phyloP scores from a whole-genome alignment of 2,329 filamentous ascomycete genomes.

The Trichoderma semiorbis region DNA sequence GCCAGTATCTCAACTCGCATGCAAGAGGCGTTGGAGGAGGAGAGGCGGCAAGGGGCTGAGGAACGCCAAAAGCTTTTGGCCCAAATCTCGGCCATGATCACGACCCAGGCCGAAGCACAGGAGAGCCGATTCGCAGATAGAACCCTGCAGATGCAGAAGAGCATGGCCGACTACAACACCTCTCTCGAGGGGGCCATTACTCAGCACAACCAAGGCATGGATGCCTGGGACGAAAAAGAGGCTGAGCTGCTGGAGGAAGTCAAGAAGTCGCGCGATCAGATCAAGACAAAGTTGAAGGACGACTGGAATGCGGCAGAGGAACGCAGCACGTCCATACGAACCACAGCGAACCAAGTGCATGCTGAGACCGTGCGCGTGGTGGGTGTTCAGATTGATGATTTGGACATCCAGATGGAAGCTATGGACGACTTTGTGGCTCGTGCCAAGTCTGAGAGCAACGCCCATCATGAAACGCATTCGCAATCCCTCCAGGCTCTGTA shows the following conservation, averaged over 20 bases:
- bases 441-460: slow-evolving; percentile 74
- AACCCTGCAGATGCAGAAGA: slow-evolving; percentile 59
- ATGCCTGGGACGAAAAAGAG: slow-evolving; percentile 68
- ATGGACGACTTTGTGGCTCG: slow-evolving; percentile 87
- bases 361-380: slow-evolving; percentile 87
- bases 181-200: slow-evolving; percentile 62
- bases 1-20: slow-evolving; percentile 63
- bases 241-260: slow-evolving; percentile 67
- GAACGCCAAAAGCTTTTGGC: slow-evolving; percentile 72
- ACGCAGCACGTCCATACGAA: slow-evolving; percentile 78
- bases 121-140: slow-evolving; percentile 65
- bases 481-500: slow-evolving; percentile 65
- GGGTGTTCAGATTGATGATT: slow-evolving; percentile 80
- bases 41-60: slow-evolving; percentile 66
- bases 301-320: slow-evolving; percentile 81
- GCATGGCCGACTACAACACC: slow-evolving; percentile 60
- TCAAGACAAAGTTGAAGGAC: slow-evolving; percentile 79
- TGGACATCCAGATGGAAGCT: slow-evolving; percentile 83
- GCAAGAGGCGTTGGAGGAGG: slow-evolving; percentile 68
- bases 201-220: slow-evolving; percentile 68
- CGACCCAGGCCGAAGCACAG: slow-evolving; percentile 68
- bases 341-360: slow-evolving; percentile 81
- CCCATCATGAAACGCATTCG: slow-evolving; percentile 68
- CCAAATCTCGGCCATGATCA: slow-evolving; percentile 76
- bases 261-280: slow-evolving; percentile 66